Evolutionary conservation across 208 protist species (phyloP), one percentile per base, ranked within the genome.

Genomic region (Wallacemonas rigidus): DNA sequence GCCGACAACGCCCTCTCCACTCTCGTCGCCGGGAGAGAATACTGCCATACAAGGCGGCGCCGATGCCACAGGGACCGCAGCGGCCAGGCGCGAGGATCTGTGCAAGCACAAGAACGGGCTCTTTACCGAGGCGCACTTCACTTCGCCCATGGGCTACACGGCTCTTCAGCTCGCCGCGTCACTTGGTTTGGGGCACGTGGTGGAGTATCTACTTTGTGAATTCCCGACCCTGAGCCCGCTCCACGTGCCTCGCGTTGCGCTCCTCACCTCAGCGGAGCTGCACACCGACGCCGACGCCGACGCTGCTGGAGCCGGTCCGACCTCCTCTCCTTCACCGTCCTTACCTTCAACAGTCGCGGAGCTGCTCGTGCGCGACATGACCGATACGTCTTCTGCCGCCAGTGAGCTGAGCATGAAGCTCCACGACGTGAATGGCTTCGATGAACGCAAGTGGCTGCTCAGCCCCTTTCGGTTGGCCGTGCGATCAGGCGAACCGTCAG

Each of bases 131-230:
- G 74, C 74, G 6, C 68, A 78, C 60, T 82, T 91, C 38, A 85
- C 79, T 6, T 87, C 84, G 8, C 84, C 86, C 45, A 83, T 90
- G 71, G 85, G 84, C 40, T 92, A 86, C 70, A 88, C 90, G 0
- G 78, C 80, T 5, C 72, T 95, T 67, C 90, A 95, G 71, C 79
- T 95, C 9, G 80, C 83, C 35, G 79, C 86, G 15, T 76, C 83
- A 2, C 72, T 95, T 3, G 75, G 81, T 38, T 68, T 93, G 38
- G 15, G 83, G 1, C 61, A 77, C 38, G 77, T 95, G 17, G 83
- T 80, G 38, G 58, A 75, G 11, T 93, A 83, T 61, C 74, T 95
- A 26, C 50, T 89, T 51, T 61, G 73, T 43, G 68, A 76, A 11
- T 90, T 84, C 69, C 64, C 64, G 35, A 39, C 84, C 11, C 78